These are phyloP conservation scores for Paramecium biaurelia DNA, from an alignment of 73 alveolate genomes.

Conservation along the genomic window DNA sequence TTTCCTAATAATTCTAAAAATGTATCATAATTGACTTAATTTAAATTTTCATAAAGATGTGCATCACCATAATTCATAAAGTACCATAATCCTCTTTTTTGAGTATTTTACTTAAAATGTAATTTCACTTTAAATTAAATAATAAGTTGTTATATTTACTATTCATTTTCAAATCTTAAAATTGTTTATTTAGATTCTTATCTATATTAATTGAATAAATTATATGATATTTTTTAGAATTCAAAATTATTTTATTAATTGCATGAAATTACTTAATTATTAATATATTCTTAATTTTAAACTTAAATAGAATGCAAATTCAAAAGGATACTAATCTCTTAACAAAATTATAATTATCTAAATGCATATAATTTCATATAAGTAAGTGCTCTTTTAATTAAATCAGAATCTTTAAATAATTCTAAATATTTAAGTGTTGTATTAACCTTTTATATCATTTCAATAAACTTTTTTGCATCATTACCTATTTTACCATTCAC, in stretches of 20 bases:
- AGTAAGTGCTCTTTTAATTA: background rate
- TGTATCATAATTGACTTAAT: background rate
- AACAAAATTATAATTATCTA: conserved; percentile 32
- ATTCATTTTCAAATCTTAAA: background rate
- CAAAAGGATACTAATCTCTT: background rate
- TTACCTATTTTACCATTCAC: background rate
- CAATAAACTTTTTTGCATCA: background rate
- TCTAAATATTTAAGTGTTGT: background rate
- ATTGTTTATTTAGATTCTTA: background rate
- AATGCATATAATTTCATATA: background rate
- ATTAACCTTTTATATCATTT: background rate
- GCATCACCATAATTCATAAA: conserved; percentile 35
- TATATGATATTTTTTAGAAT: background rate
- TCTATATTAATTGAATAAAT: background rate
- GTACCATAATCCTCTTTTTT: conserved; percentile 44
- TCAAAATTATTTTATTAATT: background rate
- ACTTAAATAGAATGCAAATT: background rate
- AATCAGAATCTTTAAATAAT: conserved; percentile 24
- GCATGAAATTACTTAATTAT: background rate
- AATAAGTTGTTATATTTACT: background rate
- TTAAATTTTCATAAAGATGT: conserved; percentile 27
- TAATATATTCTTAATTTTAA: background rate
- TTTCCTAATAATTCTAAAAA: background rate
- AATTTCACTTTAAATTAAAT: background rate
- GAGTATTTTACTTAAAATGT: background rate